Evolutionary conservation across 2,329 filamentous ascomycete genomes (phyloP).

Genomic region (Epichloe festucae): DNA sequence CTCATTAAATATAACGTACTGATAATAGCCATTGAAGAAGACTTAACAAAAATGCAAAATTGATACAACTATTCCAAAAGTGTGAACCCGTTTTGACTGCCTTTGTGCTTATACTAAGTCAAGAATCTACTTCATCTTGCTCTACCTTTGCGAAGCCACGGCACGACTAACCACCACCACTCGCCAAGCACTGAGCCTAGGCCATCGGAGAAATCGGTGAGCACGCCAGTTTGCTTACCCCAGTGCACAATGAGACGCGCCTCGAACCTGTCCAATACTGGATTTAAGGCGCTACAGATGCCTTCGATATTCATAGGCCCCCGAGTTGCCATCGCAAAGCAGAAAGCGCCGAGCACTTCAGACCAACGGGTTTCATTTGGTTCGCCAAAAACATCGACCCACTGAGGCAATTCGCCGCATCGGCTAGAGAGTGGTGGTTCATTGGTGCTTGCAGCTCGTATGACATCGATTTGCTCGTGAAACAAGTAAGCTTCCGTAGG

Average conservation of each 20-base stretch:
- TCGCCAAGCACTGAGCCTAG: conserved; percentile 37
- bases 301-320: conserved; percentile 41
- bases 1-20: too few species aligned
- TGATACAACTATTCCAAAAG: too few species aligned
- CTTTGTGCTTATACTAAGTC: too few species aligned
- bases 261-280: conserved; percentile 51
- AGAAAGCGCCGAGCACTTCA: conserved; percentile 46
- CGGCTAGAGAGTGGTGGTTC: conserved; percentile 31
- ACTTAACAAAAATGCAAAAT: too few species aligned
- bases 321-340: conserved; percentile 49
- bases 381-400: conserved; percentile 56
- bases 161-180: conserved; percentile 55
- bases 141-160: conserved; percentile 12
- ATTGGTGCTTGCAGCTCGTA: conserved; percentile 20
- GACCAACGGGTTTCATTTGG: conserved; percentile 49
- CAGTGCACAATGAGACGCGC: conserved; percentile 44
- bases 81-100: too few species aligned
- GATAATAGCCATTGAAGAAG: too few species aligned
- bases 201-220: conserved; percentile 28
- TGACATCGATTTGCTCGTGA: conserved; percentile 34
- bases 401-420: conserved; percentile 49
- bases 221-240: conserved; percentile 40
- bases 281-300: conserved; percentile 42
- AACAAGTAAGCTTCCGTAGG: conserved; percentile 52
- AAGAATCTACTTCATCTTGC: background rate